These are phyloP conservation scores for Fusarium compactum DNA, from an alignment of 2,329 filamentous ascomycete genomes.

Conservation along the genomic window DNA sequence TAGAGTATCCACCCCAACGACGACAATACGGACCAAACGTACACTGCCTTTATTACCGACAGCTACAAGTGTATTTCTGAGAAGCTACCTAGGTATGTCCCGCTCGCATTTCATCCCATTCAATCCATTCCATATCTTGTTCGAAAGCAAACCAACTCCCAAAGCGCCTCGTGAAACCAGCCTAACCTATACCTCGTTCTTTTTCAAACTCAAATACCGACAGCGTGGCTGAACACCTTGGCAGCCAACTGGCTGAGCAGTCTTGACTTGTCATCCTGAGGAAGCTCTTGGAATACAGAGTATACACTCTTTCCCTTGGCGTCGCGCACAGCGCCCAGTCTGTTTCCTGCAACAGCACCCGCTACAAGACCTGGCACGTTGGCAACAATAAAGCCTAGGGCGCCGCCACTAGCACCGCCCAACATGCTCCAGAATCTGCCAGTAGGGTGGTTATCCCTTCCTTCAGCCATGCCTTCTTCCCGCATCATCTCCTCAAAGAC, in stretches of 20 bases:
- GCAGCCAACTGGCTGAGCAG: slow-evolving; percentile 86
- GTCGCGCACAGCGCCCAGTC: slow-evolving; percentile 90
- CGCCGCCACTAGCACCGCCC: slow-evolving; percentile 87
- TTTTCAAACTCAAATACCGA: slow-evolving; percentile 61
- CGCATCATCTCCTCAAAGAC: slow-evolving; percentile 92
- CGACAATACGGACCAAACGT: not conserved
- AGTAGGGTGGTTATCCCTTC: slow-evolving; percentile 69
- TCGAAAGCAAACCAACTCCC: slow-evolving; percentile 26
- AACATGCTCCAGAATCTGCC: slow-evolving; percentile 87
- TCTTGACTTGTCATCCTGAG: slow-evolving; percentile 82
- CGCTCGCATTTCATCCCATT: slow-evolving; percentile 1
- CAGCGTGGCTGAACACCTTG: slow-evolving; percentile 86
- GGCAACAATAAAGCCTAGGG: slow-evolving; percentile 93
- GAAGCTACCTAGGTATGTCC: slow-evolving; percentile 11
- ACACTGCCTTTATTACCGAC: not conserved
- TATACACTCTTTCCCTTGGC: slow-evolving; percentile 96
- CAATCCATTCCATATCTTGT: slow-evolving; percentile 1
- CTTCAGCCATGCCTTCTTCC: slow-evolving; percentile 85
- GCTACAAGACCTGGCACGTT: slow-evolving; percentile 91
- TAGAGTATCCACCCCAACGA: not conserved
- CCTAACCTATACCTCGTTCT: not conserved
- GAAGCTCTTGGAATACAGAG: slow-evolving; percentile 87
- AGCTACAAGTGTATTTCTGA: not conserved
- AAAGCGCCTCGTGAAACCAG: slow-evolving; percentile 26
- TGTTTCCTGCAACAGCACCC: slow-evolving; percentile 91